A percentile compares a stretch with the other conserved stretches of the same genome.
phyloP scores from a whole-genome alignment of 2,329 filamentous ascomycete species.

The Cercospora sp. region DNA sequence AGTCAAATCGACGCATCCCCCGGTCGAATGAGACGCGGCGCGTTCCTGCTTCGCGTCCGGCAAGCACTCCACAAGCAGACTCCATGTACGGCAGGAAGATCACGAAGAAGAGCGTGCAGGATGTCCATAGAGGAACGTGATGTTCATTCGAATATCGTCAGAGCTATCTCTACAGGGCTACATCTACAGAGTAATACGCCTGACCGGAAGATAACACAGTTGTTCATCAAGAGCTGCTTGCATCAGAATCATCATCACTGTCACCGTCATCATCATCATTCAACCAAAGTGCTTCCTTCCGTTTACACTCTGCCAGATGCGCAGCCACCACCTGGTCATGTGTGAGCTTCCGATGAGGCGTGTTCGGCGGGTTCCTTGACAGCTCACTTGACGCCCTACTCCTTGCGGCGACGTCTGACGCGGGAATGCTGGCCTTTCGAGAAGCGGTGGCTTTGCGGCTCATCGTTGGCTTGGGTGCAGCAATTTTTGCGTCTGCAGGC shows the following conservation, averaged over 20 bases:
- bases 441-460: background rate
- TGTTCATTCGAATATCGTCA: background rate
- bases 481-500: background rate
- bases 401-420: background rate
- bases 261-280: constrained; percentile 7
- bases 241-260: constrained; percentile 2
- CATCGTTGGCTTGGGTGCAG: background rate
- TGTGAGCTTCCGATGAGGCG: background rate
- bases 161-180: background rate
- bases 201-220: background rate
- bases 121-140: background rate
- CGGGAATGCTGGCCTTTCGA: background rate
- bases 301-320: constrained; percentile 12
- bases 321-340: constrained; percentile 4
- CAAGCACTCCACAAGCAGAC: background rate
- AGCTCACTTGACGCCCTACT: background rate
- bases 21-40: background rate
- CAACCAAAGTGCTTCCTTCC: constrained; percentile 4
- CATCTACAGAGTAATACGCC: background rate
- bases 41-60: constrained; percentile 4
- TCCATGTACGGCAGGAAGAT: background rate
- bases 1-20: constrained; percentile 1
- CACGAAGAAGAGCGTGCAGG: background rate
- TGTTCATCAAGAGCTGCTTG: constrained; percentile 1
- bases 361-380: background rate